A percentile compares a stretch with the other conserved stretches of the same genome.
Evolutionary conservation across 2,329 filamentous ascomycete species (phyloP).

Genomic region (Fusarium vanettenii): DNA sequence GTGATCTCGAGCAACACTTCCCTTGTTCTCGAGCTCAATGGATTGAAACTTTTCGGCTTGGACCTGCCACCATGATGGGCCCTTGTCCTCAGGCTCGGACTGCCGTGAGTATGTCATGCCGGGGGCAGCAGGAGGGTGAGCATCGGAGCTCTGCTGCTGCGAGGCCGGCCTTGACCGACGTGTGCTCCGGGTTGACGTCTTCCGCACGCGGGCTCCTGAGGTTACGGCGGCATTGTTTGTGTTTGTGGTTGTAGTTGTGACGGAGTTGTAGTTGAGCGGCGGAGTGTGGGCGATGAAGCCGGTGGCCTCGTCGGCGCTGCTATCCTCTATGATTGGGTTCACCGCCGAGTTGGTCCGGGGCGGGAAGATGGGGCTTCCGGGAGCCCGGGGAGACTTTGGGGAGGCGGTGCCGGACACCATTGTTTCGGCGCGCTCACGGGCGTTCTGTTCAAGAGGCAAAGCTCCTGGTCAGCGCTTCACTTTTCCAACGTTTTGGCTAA

Average conservation of each 20-base stretch:
- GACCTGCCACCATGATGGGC: slow-evolving; percentile 62
- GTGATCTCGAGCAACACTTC: slow-evolving; percentile 85
- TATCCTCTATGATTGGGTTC: slow-evolving; percentile 37
- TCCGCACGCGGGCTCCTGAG: slow-evolving; percentile 30
- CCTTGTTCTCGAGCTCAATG: slow-evolving; percentile 87
- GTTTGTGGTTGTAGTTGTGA: slow-evolving; percentile 40
- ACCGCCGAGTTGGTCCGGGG: slow-evolving; percentile 27
- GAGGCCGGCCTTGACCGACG: slow-evolving; percentile 20
- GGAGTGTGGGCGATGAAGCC: slow-evolving; percentile 51
- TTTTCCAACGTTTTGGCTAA: background rate
- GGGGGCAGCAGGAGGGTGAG: slow-evolving; percentile 1
- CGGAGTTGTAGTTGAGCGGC: slow-evolving; percentile 54
- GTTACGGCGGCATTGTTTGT: slow-evolving; percentile 7
- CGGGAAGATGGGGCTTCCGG: slow-evolving; percentile 33
- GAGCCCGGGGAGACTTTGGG: slow-evolving; percentile 23
- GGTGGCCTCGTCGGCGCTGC: slow-evolving; percentile 55
- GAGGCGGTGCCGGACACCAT: slow-evolving; percentile 48
- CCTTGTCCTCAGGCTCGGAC: slow-evolving; percentile 34
- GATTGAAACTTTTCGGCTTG: slow-evolving; percentile 63
- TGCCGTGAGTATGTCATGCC: slow-evolving; percentile 30
- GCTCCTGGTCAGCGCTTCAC: background rate
- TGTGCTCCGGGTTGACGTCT: slow-evolving; percentile 13
- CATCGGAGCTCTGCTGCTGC: slow-evolving; percentile 11
- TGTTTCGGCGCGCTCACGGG: slow-evolving; percentile 55
- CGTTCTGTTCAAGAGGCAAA: slow-evolving; percentile 48